Evolutionary conservation across 805 yeast species (phyloP).

Genomic region (Hanseniaspora jakobsenii): DNA sequence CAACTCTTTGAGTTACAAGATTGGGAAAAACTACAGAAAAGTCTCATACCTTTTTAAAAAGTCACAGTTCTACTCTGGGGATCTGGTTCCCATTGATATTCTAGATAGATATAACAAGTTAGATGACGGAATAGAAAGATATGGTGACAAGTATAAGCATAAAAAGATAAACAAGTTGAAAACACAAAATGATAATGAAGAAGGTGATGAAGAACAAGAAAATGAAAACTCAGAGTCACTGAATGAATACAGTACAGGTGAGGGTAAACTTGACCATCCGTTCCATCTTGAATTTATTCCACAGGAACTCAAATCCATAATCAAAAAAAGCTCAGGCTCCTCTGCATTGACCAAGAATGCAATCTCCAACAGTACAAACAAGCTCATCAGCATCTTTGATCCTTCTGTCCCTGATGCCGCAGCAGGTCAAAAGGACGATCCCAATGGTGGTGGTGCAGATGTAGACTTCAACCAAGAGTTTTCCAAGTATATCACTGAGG

Average conservation of each 20-base stretch:
- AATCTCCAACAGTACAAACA: conserved; percentile 13
- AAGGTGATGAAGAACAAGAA: conserved; percentile 1
- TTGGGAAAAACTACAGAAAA: conserved; percentile 11
- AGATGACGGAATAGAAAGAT: conserved; percentile 65
- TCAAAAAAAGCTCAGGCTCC: conserved; percentile 36
- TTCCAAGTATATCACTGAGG: conserved; percentile 22
- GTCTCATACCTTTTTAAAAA: conserved; percentile 2
- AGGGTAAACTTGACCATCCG: conserved; percentile 38
- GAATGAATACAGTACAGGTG: no score
- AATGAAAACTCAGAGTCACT: no score
- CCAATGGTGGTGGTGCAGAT: conserved; percentile 23
- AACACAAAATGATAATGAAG: conserved; percentile 33
- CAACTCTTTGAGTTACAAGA: conserved; percentile 7
- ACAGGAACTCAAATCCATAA: conserved; percentile 56
- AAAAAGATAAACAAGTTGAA: conserved; percentile 34
- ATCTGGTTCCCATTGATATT: conserved; percentile 14
- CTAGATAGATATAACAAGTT: conserved; percentile 22
- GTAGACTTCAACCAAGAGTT: conserved; percentile 21
- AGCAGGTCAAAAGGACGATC: conserved; percentile 36
- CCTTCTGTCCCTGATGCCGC: conserved; percentile 23
- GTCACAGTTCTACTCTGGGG: conserved; percentile 14
- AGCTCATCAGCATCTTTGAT: conserved; percentile 19
- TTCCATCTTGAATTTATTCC: conserved; percentile 63
- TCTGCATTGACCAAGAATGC: conserved; percentile 7
- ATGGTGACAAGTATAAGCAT: conserved; percentile 67